Conservation (phyloP, 306 rosid genomes). For the Purshia tridentata region DNA sequence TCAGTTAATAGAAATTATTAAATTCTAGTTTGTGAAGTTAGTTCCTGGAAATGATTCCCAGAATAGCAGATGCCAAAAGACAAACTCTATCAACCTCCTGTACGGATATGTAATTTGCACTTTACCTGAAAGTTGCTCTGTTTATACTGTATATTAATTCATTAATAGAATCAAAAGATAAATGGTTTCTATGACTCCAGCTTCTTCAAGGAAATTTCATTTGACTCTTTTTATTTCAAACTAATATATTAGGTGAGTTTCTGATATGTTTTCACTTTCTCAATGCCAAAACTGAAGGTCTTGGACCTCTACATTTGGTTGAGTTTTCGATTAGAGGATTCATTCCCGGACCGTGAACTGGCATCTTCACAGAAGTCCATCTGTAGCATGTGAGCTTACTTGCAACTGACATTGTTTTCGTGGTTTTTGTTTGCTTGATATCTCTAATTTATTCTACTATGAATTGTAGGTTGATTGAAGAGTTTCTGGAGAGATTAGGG, state of each 20-base stretch:
- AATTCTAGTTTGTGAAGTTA: neutral
- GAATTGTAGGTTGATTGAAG: conserved; percentile 76
- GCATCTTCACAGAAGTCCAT: conserved; percentile 76
- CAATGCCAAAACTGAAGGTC: conserved; percentile 60
- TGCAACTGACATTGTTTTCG: neutral
- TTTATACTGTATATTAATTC: neutral
- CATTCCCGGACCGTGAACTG: conserved; percentile 81
- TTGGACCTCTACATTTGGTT: conserved; percentile 95
- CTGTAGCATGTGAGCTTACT: conserved; percentile 71
- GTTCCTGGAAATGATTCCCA: neutral
- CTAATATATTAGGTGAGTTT: conserved; percentile 13
- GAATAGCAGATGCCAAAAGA: neutral
- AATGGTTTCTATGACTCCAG: conserved; percentile 1
- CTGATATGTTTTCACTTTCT: conserved; percentile 4
- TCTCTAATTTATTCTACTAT: conserved; percentile 15
- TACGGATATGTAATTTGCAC: neutral
- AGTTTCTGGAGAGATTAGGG: conserved; percentile 72
- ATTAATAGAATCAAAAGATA: neutral
- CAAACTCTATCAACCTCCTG: neutral
- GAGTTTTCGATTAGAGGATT: conserved; percentile 82
- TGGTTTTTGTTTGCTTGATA: neutral
- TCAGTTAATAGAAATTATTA: conserved; percentile 1
- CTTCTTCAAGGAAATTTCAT: conserved; percentile 8
- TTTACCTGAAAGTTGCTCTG: neutral
- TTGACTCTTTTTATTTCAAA: conserved; percentile 10